Evolutionary conservation across 2,329 filamentous ascomycete species (phyloP).

Genomic region (Xylaria sp.): DNA sequence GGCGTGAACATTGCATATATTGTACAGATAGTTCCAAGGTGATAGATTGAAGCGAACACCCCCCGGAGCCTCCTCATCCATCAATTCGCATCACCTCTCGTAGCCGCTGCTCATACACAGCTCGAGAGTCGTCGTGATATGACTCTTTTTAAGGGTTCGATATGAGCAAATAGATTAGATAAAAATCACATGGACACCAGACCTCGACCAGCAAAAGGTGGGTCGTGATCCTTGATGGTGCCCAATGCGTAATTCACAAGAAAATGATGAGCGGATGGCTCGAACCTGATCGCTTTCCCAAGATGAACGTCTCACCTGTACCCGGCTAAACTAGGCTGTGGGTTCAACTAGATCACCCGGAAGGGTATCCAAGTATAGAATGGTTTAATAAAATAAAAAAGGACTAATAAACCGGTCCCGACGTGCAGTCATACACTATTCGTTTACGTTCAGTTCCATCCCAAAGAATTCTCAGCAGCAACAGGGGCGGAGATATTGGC

Average conservation of each 20-base stretch:
- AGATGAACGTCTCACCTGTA: slow-evolving; percentile 25
- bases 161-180: slow-evolving; percentile 41
- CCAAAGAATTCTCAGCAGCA: slow-evolving; percentile 91
- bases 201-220: slow-evolving; percentile 44
- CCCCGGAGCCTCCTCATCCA: slow-evolving; percentile 31
- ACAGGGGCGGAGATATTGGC: slow-evolving; percentile 85
- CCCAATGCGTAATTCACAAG: slow-evolving; percentile 41
- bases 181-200: slow-evolving; percentile 40
- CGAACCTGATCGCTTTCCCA: slow-evolving; percentile 40
- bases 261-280: slow-evolving; percentile 40
- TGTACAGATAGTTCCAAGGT: slow-evolving; percentile 38
- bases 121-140: slow-evolving; percentile 27
- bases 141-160: slow-evolving; percentile 29
- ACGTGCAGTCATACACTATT: slow-evolving; percentile 42
- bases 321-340: slow-evolving; percentile 25
- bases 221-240: slow-evolving; percentile 38
- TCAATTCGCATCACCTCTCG: slow-evolving; percentile 30
- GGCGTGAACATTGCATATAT: slow-evolving; percentile 37
- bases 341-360: slow-evolving; percentile 42
- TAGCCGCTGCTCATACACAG: slow-evolving; percentile 33
- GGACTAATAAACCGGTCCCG: slow-evolving; percentile 36
- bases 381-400: slow-evolving; percentile 32
- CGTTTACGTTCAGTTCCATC: slow-evolving; percentile 75
- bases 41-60: slow-evolving; percentile 31
- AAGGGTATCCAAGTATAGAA: slow-evolving; percentile 54